Base-by-base conservation (phyloP, 805 yeast genomes). In the Hagleromyces aurorensis region DNA sequence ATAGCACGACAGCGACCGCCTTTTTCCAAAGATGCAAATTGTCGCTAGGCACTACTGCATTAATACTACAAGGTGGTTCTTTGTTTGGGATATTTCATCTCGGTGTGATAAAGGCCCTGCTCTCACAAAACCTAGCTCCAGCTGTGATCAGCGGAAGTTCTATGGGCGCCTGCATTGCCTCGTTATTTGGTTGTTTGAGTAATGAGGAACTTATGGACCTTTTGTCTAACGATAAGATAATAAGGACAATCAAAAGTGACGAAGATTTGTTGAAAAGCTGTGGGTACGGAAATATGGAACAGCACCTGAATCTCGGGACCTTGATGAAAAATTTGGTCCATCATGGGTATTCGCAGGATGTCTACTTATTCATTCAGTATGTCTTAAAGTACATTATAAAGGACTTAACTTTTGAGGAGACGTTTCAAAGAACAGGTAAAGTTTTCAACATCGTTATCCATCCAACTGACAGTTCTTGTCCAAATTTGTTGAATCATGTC, bases 21-120 rank as follows among this genome's bases (percentile, higher is more conserved):
- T 56, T 84, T 82, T 55, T 86, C 79, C 60, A 91, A 76, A 52
- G 96, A 78, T 59, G 84, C 83, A 11, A 71, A 44, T 86, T 85
- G 52, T 77, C 94, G 0, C 72, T 81, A 53, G 98, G 98, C 0
- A 72, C 84, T 27, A 85, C 97, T 0, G 96, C 96, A 0, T 63
- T 91, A 33, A 72, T 89, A 21, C 62, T 91, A 15, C 96, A 91
- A 57, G 98, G 98, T 16, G 97, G 98, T 2, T 81, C 96, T 0
- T 60, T 91, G 13, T 91, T 89, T 60, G 97, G 98, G 0, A 61
- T 91, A 38, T 87, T 94, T 46, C 98, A 91, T 55, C 52, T 91
- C 19, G 98, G 98, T 2, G 95, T 87, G 1, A 82, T 89, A 6
- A 79, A 80, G 39, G 89, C 91, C 0, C 62, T 91, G n/a, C 71